Evolutionary conservation across 192 early-diverging fungal genomes (phyloP).

Genomic region (Gaertneriomyces semiglobifer): DNA sequence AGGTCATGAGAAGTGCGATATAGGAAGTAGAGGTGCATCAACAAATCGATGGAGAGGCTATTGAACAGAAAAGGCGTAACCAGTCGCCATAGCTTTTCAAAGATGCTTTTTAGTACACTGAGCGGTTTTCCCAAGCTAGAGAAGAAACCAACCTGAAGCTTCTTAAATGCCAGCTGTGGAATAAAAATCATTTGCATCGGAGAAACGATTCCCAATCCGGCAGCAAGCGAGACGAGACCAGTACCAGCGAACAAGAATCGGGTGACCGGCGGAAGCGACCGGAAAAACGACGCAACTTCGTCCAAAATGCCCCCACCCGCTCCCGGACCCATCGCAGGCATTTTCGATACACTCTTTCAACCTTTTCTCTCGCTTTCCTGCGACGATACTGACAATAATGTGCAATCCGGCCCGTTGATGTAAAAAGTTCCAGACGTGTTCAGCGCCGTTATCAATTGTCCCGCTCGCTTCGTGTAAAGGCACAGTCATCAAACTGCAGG

Average conservation of each 20-base stretch:
- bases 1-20: constrained; percentile 68
- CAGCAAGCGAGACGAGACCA: constrained; percentile 43
- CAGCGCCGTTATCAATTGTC: no score
- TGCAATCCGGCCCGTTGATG: no score
- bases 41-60: constrained; percentile 50
- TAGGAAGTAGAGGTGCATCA: constrained; percentile 71
- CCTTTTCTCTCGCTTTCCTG: no score
- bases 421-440: no score
- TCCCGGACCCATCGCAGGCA: no score
- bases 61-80: constrained; percentile 64
- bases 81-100: constrained; percentile 67
- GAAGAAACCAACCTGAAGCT: constrained; percentile 52
- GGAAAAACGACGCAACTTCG: no score
- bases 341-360: no score
- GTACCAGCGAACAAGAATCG: constrained; percentile 50
- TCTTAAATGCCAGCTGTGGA: constrained; percentile 50
- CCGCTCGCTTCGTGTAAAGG: no score
- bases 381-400: no score
- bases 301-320: no score
- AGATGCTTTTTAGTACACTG: background rate
- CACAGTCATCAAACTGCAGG: no score
- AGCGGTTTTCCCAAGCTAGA: background rate
- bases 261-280: constrained; percentile 56
- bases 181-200: constrained; percentile 45
- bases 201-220: constrained; percentile 38